A percentile compares a stretch with the other conserved stretches of the same genome.
Evolutionary conservation across 306 rosid genomes (phyloP).

Genomic region (Acacia crassicarpa): DNA sequence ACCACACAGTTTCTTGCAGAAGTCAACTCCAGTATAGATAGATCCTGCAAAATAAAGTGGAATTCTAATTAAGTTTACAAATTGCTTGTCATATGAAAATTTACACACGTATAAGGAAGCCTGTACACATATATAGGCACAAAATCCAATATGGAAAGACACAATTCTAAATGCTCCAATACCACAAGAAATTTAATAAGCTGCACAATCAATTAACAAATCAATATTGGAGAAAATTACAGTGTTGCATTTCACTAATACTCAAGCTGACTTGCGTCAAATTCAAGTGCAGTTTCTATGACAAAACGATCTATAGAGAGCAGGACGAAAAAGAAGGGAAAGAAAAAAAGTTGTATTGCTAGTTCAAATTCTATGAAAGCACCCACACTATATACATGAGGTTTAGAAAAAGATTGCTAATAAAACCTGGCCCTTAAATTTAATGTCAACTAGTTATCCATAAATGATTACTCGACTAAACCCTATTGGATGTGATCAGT

Average conservation of each 20-base stretch:
- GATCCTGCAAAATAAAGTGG: constrained; percentile 59
- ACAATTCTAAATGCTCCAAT: background rate
- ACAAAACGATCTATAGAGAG: background rate
- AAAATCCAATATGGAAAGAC: background rate
- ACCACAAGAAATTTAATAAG: background rate
- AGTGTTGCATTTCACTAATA: background rate
- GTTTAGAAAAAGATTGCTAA: background rate
- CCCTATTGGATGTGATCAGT: background rate
- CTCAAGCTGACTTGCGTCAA: background rate
- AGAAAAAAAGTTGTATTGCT: background rate
- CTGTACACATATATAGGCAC: background rate
- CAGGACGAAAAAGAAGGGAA: background rate
- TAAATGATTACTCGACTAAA: background rate
- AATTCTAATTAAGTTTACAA: background rate
- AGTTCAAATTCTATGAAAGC: background rate
- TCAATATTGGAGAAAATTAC: background rate
- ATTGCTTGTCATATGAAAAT: background rate
- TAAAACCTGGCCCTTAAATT: background rate
- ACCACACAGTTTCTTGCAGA: constrained; percentile 96
- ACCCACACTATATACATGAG: background rate
- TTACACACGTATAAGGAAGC: background rate
- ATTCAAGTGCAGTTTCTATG: background rate
- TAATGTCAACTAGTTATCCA: background rate
- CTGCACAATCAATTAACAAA: background rate
- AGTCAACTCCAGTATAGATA: constrained; percentile 91